Percentiles rank a stretch among this genome's conserved stretches.
These are phyloP conservation scores for Epichloe brachyelytri DNA, from an alignment of 2,329 filamentous ascomycete genomes.

Conservation along the genomic window DNA sequence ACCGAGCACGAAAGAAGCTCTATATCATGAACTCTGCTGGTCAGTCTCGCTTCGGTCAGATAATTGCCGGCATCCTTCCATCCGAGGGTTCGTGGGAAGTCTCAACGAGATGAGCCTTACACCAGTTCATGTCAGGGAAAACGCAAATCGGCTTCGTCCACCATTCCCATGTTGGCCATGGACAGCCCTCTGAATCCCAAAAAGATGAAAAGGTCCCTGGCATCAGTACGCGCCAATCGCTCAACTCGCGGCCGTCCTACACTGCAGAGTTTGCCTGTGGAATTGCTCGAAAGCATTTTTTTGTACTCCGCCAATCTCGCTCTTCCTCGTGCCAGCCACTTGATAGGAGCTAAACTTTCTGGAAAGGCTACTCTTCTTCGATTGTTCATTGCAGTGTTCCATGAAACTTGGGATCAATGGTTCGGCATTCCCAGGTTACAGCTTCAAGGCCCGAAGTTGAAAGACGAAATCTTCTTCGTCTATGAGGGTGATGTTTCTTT, in stretches of 20 bases:
- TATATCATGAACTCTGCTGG: not conserved
- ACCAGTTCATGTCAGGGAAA: conserved; percentile 37
- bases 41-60: not conserved
- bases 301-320: conserved; percentile 35
- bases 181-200: conserved; percentile 4
- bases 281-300: conserved; percentile 41
- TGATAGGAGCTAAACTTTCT: conserved; percentile 35
- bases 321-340: conserved; percentile 30
- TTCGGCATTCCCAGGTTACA: conserved; percentile 18
- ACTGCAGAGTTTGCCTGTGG: conserved; percentile 31
- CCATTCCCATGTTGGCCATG: conserved; percentile 5
- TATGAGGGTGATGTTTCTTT: conserved; percentile 26
- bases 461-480: conserved; percentile 2
- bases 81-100: not conserved
- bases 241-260: conserved; percentile 12
- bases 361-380: conserved; percentile 23
- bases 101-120: conserved; percentile 31
- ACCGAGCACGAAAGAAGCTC: not conserved
- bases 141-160: conserved; percentile 16
- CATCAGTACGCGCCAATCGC: conserved; percentile 17
- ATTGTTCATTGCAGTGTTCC: conserved; percentile 23
- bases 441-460: conserved; percentile 7
- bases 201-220: conserved; percentile 17
- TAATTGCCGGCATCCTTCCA: not conserved
- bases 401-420: conserved; percentile 25